Evolutionary conservation across 2,329 filamentous ascomycete genomes (phyloP).

Genomic region (Ophiostoma sp.): DNA sequence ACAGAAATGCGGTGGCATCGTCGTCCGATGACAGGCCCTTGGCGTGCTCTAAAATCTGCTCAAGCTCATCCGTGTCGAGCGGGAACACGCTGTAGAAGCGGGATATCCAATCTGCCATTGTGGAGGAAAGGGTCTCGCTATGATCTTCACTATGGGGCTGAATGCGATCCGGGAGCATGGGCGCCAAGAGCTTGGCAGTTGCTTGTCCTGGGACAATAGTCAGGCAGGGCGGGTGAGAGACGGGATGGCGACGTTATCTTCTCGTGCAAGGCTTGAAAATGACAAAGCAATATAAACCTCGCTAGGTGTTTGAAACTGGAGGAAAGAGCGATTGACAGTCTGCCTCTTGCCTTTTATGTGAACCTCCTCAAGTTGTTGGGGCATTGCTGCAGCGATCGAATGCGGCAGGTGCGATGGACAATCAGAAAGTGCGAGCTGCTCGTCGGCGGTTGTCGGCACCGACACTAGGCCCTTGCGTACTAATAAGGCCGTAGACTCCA

Average conservation of each 20-base stretch:
- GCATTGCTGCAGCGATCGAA: neutral
- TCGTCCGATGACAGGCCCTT: constrained; percentile 12
- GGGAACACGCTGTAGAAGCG: constrained; percentile 20
- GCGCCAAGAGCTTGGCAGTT: constrained; percentile 10
- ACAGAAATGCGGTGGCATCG: constrained; percentile 17
- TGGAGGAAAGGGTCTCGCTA: neutral
- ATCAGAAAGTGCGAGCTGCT: neutral
- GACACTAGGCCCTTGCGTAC: neutral
- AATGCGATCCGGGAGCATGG: neutral
- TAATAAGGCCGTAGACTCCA: neutral
- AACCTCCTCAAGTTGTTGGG: neutral
- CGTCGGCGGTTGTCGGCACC: constrained; percentile 1
- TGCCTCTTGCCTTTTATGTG: neutral
- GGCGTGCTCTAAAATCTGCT: constrained; percentile 16
- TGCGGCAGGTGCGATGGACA: neutral
- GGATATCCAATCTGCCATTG: constrained; percentile 9
- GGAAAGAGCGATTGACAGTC: neutral
- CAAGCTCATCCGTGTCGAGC: constrained; percentile 21
- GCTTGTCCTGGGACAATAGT: neutral
- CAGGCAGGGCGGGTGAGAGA: neutral
- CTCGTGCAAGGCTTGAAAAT: neutral
- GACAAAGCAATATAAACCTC: neutral
- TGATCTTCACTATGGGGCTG: no score
- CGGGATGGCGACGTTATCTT: neutral
- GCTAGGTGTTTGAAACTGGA: neutral